Evolutionary conservation across 106 monocot genomes (phyloP).

Genomic region (Acorus calamus): DNA sequence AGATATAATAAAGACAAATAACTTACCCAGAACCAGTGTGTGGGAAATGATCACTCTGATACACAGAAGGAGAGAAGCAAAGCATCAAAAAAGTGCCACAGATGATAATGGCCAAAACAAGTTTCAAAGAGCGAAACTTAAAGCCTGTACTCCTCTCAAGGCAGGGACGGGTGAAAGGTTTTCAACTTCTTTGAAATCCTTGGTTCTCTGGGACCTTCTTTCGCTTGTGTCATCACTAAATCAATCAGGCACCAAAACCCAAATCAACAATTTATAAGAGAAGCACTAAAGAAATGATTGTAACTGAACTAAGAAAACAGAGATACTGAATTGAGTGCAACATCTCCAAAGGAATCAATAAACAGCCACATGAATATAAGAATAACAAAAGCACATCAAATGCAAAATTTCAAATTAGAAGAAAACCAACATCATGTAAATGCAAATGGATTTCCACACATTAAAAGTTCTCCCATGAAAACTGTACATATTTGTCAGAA

Average conservation of each 20-base stretch:
- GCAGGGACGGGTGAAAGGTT: constrained; percentile 11
- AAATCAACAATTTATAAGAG: background rate
- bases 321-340: no score
- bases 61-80: constrained; percentile 32
- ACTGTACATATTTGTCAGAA: no score
- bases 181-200: constrained; percentile 32
- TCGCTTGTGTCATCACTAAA: constrained; percentile 37
- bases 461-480: no score
- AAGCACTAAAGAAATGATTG: no score
- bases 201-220: constrained; percentile 29
- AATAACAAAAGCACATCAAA: no score
- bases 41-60: constrained; percentile 20
- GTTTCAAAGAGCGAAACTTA: constrained; percentile 43
- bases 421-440: no score
- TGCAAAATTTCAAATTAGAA: no score
- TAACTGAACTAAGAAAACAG: no score
- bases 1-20: background rate
- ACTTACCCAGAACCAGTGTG: constrained; percentile 31
- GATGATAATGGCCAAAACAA: constrained; percentile 43
- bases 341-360: no score
- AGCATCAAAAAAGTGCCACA: constrained; percentile 48
- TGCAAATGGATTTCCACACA: no score
- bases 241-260: background rate
- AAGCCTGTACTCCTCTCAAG: constrained; percentile 30
- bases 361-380: no score